Evolutionary conservation across 306 rosid species (phyloP).

Genomic region (Medicago lupulina): DNA sequence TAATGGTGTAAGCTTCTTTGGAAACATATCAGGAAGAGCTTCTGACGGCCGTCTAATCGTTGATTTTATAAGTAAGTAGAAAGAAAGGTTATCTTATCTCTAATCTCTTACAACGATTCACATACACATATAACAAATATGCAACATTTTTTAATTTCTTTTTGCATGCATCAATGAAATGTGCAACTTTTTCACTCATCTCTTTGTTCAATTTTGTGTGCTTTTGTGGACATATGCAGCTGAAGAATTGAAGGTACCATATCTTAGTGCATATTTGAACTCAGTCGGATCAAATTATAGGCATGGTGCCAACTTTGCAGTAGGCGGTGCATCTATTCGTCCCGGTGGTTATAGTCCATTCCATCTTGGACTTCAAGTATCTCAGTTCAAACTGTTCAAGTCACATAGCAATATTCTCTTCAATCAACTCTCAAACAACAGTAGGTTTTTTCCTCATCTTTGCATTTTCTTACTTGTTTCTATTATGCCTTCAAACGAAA

Average conservation of each 20-base stretch:
- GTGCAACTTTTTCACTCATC: neutral
- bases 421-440: constrained; percentile 46
- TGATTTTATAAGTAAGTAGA: constrained; percentile 66
- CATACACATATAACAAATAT: neutral
- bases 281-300: constrained; percentile 80
- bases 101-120: neutral
- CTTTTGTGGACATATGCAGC: constrained; percentile 52
- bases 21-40: constrained; percentile 42
- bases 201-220: neutral
- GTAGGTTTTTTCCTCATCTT: constrained; percentile 48
- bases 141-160: neutral
- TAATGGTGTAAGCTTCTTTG: constrained; percentile 82
- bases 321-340: constrained; percentile 74
- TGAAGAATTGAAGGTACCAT: constrained; percentile 81
- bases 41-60: constrained; percentile 84
- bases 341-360: constrained; percentile 79
- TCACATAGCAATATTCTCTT: constrained; percentile 60
- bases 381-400: constrained; percentile 76
- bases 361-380: constrained; percentile 72
- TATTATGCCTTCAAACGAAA: no score
- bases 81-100: neutral
- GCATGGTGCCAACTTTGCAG: constrained; percentile 88
- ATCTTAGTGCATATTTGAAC: constrained; percentile 78
- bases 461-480: constrained; percentile 9
- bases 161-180: neutral